phyloP scores from a whole-genome alignment of 2,329 filamentous ascomycete genomes.

The Colletotrichum sublineola region DNA sequence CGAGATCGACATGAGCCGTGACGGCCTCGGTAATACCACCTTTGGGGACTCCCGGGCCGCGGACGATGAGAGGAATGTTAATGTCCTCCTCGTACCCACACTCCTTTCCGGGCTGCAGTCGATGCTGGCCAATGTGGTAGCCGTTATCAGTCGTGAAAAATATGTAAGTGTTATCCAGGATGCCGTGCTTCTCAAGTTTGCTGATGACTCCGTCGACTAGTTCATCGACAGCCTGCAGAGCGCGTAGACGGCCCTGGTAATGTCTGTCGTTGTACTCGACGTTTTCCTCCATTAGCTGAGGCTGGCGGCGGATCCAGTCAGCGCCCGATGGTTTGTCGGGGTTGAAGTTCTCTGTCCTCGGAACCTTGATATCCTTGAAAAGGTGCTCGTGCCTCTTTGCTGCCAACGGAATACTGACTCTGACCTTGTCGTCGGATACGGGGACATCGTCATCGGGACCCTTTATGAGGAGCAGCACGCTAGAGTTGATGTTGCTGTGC shows the following conservation, averaged over 20 bases:
- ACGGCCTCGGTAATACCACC: constrained; percentile 54
- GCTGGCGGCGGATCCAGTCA: constrained; percentile 59
- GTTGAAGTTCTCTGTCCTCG: constrained; percentile 76
- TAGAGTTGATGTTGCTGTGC: constrained; percentile 49
- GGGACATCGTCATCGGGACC: constrained; percentile 67
- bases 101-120: constrained; percentile 64
- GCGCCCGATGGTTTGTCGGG: constrained; percentile 59
- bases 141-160: constrained; percentile 68
- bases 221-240: constrained; percentile 61
- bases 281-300: constrained; percentile 49
- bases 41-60: constrained; percentile 61
- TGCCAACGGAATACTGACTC: constrained; percentile 43
- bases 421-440: constrained; percentile 63
- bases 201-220: constrained; percentile 57
- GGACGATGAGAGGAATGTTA: constrained; percentile 63
- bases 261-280: constrained; percentile 55
- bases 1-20: constrained; percentile 67
- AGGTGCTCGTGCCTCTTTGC: constrained; percentile 71
- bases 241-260: constrained; percentile 57
- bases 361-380: constrained; percentile 70
- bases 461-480: constrained; percentile 64
- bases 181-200: constrained; percentile 48
- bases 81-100: constrained; percentile 67
- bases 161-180: constrained; percentile 62
- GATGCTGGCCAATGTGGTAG: constrained; percentile 67